Evolutionary conservation across 31 red algal species (phyloP), one percentile per base, ranked within the genome.

Genomic region (Endocladia muricata): DNA sequence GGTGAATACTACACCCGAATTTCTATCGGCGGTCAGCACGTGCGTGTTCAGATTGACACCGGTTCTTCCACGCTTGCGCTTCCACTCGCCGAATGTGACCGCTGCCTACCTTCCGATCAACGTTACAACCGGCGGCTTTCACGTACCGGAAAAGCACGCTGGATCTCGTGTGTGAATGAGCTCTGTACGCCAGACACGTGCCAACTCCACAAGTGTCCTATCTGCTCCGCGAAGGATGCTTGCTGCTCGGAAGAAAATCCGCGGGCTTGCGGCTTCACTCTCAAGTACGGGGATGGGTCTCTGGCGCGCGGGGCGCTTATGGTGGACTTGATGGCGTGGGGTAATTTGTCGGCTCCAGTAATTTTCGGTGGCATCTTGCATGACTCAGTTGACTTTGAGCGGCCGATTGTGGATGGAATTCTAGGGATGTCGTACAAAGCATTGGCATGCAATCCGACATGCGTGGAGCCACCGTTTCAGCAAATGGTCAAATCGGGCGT

Each of bases 401-500:
- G 74, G 9, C 54, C 74, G 2, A 56, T 83, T 55, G 89, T 93
- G 0, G 89, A 93, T 60, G 89, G 89, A 25, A 88, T 93, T 33
- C 57, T 88, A 47, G 89, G 89, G 17, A 40, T 93, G 28, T 75
- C 89, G 3, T 88, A 77, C 68, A 55, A 76, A 6, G 23, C 85
- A 5, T 85, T 93, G 11, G 83, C 89, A 1, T 93, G 89, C 61
- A 93, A 93, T 59, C 89, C 94, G 32, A 88, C 94, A 1, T 97
- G 94, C 38, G 78, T 97, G 26, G 85, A 85, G 40, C 94, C 94
- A 1, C 76, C 86, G 26, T 93, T 97, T 78, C 89, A 97, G 74
- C 75, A 86, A 49, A 86, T 93, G 90, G 86, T 93, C 47, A 79
- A 83, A 39, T 69, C 81, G 32, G 87, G 87, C 57, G 73, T 80